Evolutionary conservation across 2,329 filamentous ascomycete genomes (phyloP).

Genomic region (Dichotomopilus funicola): DNA sequence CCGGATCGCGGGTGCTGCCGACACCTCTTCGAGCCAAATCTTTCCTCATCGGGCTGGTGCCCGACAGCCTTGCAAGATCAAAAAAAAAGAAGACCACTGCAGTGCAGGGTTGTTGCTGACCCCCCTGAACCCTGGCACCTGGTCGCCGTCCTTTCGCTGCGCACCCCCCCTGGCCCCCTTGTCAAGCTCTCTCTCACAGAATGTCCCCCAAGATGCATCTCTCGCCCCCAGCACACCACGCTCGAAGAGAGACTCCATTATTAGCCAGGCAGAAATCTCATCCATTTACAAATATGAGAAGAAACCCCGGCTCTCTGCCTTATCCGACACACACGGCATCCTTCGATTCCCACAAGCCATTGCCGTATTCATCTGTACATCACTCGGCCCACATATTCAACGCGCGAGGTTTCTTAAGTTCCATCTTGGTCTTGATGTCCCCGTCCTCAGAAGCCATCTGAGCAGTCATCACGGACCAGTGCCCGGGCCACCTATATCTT

Average conservation of each 20-base stretch:
- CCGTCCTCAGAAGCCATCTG: conserved; percentile 11
- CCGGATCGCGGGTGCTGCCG: conserved; percentile 9
- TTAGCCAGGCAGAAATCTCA: conserved; percentile 25
- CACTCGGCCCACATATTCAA: neutral
- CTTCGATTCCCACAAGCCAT: conserved; percentile 17
- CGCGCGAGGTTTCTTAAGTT: conserved; percentile 3
- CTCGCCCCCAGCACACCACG: conserved; percentile 12
- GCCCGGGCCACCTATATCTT: conserved; percentile 19
- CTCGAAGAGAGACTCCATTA: conserved; percentile 20
- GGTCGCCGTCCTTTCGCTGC: conserved; percentile 12
- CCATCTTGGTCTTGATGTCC: conserved; percentile 10
- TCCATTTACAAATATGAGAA: conserved; percentile 22
- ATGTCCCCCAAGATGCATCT: conserved; percentile 20
- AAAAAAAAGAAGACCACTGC: neutral
- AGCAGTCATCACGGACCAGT: conserved; percentile 1
- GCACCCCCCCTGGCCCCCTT: conserved; percentile 14
- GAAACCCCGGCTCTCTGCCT: conserved; percentile 23
- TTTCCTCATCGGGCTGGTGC: conserved; percentile 21
- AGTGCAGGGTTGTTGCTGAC: conserved; percentile 13
- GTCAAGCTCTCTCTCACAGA: conserved; percentile 9
- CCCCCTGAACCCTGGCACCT: conserved; percentile 8
- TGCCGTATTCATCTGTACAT: conserved; percentile 17
- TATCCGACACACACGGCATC: conserved; percentile 14
- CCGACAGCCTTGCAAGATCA: conserved; percentile 17
- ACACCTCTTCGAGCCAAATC: conserved; percentile 15